phyloP scores from a whole-genome alignment of 2,329 filamentous ascomycete genomes.

The Colletotrichum truncatum region DNA sequence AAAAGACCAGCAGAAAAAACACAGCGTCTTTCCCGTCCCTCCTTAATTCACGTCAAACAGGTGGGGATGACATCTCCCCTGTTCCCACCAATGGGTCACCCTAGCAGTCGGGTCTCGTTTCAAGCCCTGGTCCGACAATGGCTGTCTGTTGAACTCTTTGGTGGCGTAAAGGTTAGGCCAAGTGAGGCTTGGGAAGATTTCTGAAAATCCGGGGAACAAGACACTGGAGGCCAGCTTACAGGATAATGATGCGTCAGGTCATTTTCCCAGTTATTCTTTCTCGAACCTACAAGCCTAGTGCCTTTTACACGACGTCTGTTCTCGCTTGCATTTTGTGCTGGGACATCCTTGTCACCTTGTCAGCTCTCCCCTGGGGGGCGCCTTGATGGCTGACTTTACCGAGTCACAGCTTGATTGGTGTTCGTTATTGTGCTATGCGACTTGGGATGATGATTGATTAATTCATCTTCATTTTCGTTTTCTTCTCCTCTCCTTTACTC shows the following conservation, averaged over 20 bases:
- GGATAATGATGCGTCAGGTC: background rate
- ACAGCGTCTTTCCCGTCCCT: constrained; percentile 16
- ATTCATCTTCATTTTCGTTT: background rate
- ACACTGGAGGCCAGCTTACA: background rate
- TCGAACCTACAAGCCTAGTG: background rate
- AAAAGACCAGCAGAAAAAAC: background rate
- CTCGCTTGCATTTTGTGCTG: no score
- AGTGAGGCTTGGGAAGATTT: background rate
- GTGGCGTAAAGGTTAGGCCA: background rate
- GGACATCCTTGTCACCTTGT: background rate
- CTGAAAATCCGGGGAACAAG: background rate
- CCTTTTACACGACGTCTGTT: no score
- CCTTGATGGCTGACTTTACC: constrained; percentile 4
- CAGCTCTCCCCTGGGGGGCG: background rate
- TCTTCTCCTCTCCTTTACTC: no score
- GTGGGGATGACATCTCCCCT: constrained; percentile 4
- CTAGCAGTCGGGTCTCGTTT: constrained; percentile 2
- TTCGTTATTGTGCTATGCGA: background rate
- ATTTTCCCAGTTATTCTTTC: background rate
- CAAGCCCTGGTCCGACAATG: background rate
- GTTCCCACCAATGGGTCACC: constrained; percentile 10
- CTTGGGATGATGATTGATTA: constrained; percentile 3
- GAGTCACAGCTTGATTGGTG: constrained; percentile 26
- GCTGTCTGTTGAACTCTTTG: background rate
- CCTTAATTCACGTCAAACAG: constrained; percentile 29